phyloP scores from a whole-genome alignment of 495 filamentous ascomycete genomes.

The Poronia punctata region DNA sequence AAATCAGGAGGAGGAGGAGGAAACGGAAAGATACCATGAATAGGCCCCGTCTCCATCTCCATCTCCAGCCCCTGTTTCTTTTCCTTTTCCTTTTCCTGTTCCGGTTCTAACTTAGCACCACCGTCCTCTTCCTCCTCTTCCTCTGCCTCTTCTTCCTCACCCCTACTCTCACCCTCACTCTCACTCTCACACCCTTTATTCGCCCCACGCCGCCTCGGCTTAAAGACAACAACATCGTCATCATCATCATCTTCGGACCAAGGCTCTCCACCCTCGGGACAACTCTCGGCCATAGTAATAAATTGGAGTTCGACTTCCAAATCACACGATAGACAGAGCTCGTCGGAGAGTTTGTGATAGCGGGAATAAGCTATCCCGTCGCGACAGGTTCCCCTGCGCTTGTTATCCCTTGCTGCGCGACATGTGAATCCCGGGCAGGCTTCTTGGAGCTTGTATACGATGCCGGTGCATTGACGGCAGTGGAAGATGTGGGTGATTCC shows the following conservation, averaged over 20 bases:
- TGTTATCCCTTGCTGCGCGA: conserved; percentile 3
- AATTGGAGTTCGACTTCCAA: conserved; percentile 1
- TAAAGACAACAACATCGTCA: background rate
- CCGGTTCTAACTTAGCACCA: conserved; percentile 1
- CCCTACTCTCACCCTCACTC: too few species aligned
- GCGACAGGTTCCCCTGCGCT: conserved; percentile 11
- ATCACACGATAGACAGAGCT: conserved; percentile 19
- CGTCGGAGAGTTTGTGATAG: conserved; percentile 7
- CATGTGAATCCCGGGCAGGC: conserved; percentile 15
- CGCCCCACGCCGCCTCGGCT: too few species aligned
- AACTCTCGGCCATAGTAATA: conserved; percentile 1
- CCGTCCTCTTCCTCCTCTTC: conserved; percentile 1
- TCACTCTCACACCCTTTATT: too few species aligned
- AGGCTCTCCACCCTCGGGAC: background rate
- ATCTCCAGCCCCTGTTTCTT: background rate
- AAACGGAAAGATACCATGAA: too few species aligned
- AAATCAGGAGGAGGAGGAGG: too few species aligned
- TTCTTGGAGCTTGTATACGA: conserved; percentile 3
- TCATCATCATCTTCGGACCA: conserved; percentile 4
- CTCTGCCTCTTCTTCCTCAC: background rate
- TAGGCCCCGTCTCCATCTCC: background rate
- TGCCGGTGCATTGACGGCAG: conserved; percentile 9
- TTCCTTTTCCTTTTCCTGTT: background rate
- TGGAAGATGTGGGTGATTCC: conserved; percentile 5
- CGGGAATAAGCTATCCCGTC: conserved; percentile 11